Evolutionary conservation across 192 early-diverging fungal genomes (phyloP).

Genomic region (Lobosporangium transversale): DNA sequence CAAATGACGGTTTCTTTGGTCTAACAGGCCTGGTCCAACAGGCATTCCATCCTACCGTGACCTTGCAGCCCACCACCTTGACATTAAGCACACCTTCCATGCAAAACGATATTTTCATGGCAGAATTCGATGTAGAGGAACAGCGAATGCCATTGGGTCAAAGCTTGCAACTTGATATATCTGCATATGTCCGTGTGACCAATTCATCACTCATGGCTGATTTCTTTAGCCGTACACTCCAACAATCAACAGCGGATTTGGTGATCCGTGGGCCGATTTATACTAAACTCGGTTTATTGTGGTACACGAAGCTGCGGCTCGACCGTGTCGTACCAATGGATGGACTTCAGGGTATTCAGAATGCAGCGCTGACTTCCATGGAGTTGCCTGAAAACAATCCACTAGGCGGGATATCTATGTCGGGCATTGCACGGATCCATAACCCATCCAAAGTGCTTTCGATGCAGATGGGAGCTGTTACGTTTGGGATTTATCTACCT

Average conservation of each 20-base stretch:
- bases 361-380: slow-evolving; percentile 33
- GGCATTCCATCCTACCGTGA: slow-evolving; percentile 23
- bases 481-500: slow-evolving; percentile 45
- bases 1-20: slow-evolving; percentile 35
- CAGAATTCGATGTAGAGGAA: slow-evolving; percentile 27
- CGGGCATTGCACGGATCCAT: slow-evolving; percentile 28
- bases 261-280: slow-evolving; percentile 22
- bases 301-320: slow-evolving; percentile 30
- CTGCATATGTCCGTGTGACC: slow-evolving; percentile 29
- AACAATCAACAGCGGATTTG: slow-evolving; percentile 20
- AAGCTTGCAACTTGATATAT: slow-evolving; percentile 17
- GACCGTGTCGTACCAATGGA: slow-evolving; percentile 21
- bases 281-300: slow-evolving; percentile 27
- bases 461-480: slow-evolving; percentile 23
- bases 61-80: slow-evolving; percentile 22
- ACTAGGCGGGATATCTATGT: slow-evolving; percentile 37
- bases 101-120: slow-evolving; percentile 20
- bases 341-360: slow-evolving; percentile 34
- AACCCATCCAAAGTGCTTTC: slow-evolving; percentile 37
- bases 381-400: slow-evolving; percentile 34
- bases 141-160: slow-evolving; percentile 36
- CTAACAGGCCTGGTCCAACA: slow-evolving; percentile 12
- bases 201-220: slow-evolving; percentile 39
- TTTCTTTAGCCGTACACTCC: slow-evolving; percentile 24
- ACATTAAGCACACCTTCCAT: slow-evolving; percentile 7